Conservation (phyloP, 2,329 filamentous ascomycete species). For the Xylaria sp. region DNA sequence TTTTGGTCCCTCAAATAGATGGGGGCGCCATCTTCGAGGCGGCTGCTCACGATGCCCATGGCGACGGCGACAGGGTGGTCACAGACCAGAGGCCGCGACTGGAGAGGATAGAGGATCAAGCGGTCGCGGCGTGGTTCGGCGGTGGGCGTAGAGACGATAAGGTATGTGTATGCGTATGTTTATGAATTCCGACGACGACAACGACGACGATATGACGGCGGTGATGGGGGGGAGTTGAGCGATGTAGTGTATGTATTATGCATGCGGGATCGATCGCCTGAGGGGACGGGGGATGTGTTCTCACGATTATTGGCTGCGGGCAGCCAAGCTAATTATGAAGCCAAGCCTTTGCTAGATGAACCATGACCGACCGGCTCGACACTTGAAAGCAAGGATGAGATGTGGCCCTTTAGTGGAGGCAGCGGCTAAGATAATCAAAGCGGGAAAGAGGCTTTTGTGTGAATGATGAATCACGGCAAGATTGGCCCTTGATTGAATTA, state of each 20-base stretch:
- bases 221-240: conserved; percentile 41
- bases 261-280: conserved; percentile 40
- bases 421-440: not conserved
- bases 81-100: conserved; percentile 42
- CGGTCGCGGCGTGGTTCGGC: conserved; percentile 28
- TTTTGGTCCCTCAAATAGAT: conserved; percentile 92
- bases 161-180: conserved; percentile 7
- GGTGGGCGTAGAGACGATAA: conserved; percentile 19
- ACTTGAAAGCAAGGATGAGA: not conserved
- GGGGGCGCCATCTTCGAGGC: conserved; percentile 81
- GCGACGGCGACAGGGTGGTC: conserved; percentile 45
- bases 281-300: conserved; percentile 43
- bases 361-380: conserved; percentile 24
- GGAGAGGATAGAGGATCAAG: conserved; percentile 22
- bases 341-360: conserved; percentile 34
- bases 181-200: conserved; percentile 21
- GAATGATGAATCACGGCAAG: not conserved
- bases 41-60: conserved; percentile 95
- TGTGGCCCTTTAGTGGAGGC: conserved; percentile 2
- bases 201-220: conserved; percentile 32
- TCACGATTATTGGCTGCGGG: conserved; percentile 42
- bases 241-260: conserved; percentile 33
- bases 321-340: conserved; percentile 40
- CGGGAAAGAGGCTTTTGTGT: not conserved
- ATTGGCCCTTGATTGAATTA: not conserved